Evolutionary conservation across 1,139 yeast species (phyloP), one percentile per base, ranked within the genome.

Genomic region (Geotrichum carabidarum): DNA sequence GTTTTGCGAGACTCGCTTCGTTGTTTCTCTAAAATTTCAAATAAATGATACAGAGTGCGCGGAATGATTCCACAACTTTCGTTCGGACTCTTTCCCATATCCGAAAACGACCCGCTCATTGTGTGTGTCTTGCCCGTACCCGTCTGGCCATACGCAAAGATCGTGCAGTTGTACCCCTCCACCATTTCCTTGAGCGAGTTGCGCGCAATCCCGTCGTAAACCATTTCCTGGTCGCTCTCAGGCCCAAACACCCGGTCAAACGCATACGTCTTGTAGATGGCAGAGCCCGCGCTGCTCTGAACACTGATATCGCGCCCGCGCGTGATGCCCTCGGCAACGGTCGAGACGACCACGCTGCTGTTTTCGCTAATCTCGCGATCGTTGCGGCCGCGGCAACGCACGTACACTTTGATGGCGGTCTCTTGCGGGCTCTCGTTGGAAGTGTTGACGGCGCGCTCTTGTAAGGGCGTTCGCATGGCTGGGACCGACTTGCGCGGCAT

Each of bases 101-200:
- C 44, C n/a, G 48, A 31, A 36, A 38, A 35, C 15, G 47, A 37
- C 27, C 50, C 55, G n/a, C 46, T 27, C 53, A 89, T 88, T 2
- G 96, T 88, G 64, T 84, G 48, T 0, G 96, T 87, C 64, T 87
- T 87, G 1, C 96, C 95, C 0, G 95, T 84, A 8, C 95, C 95
- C 0, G 95, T 88, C 69, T 88, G 96, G 7, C 96, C 95, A 67
- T 88, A 88, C 0, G 95, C 95, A 63, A 88, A 78, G 3, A 89
- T 78, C 0, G 96, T 86, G 55, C 90, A 89, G 52, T 66, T 67
- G 63, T 65, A 62, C 9, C 89, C 89, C 48, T 72, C 69, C 51
- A 83, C 62, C 67, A 83, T 78, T 60, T 84, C 90, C 34, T 74
- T 71, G 42, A 84, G 76, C 51, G 80, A 74, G 41, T 86, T 84